Evolutionary conservation across 2,329 filamentous ascomycete species (phyloP).

Genomic region (Paraphaeosphaeria sporulosa): DNA sequence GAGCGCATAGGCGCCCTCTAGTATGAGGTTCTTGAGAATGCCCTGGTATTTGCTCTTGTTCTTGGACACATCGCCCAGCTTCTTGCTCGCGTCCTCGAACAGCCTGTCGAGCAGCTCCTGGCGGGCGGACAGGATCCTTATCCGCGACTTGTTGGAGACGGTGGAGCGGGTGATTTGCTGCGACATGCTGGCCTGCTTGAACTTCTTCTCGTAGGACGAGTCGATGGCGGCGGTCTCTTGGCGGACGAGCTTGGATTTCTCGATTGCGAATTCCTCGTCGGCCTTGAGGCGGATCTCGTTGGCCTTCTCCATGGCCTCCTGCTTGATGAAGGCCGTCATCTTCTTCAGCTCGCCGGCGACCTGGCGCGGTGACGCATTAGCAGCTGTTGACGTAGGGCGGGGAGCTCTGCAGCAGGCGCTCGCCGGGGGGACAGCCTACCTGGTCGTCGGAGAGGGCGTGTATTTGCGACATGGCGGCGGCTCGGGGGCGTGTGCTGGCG

Average conservation of each 20-base stretch:
- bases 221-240: slow-evolving; percentile 95
- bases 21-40: slow-evolving; percentile 79
- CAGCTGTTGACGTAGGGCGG: slow-evolving; percentile 33
- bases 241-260: slow-evolving; percentile 98
- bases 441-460: slow-evolving; percentile 98
- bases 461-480: slow-evolving; percentile 80
- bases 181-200: slow-evolving; percentile 97
- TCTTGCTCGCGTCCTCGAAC: slow-evolving; percentile 80
- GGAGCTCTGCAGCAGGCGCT: slow-evolving; percentile 23
- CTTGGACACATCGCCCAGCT: slow-evolving; percentile 71
- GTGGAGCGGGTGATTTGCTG: slow-evolving; percentile 99
- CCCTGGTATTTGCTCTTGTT: slow-evolving; percentile 78
- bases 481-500: slow-evolving; percentile 13
- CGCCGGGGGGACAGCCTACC: slow-evolving; percentile 61
- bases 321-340: slow-evolving; percentile 99
- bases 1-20: slow-evolving; percentile 90
- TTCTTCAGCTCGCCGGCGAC: slow-evolving; percentile 98
- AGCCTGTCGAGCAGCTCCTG: slow-evolving; percentile 91
- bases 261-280: slow-evolving; percentile 98
- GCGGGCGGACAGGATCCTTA: slow-evolving; percentile 84
- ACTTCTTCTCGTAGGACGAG: slow-evolving; percentile 94
- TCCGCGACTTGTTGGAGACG: slow-evolving; percentile 92
- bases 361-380: slow-evolving; percentile 58
- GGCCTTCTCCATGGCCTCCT: slow-evolving; percentile 96
- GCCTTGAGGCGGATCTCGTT: slow-evolving; percentile 98